Base-by-base conservation (phyloP, 2,329 filamentous ascomycete species). In the Emergomyces africanus region DNA sequence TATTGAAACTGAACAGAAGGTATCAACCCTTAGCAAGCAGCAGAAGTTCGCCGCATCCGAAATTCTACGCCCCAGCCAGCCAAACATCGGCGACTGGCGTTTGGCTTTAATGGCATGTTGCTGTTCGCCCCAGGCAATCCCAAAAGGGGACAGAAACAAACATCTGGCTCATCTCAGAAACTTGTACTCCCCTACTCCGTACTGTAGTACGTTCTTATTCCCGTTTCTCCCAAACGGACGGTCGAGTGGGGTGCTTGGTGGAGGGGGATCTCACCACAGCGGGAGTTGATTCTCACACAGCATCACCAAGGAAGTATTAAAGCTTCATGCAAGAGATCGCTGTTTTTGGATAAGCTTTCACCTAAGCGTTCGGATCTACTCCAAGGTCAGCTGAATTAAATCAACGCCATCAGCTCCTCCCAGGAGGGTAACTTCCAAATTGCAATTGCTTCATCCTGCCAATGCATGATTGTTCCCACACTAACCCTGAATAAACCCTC, bases 311-410 rank as follows among this genome's bases (percentile, higher is more conserved):
- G 28, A n/a, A n/a, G 28, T 1, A 33, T 33, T 9, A 51, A 10
- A 51, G 49, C 25, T 51, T 35, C 15, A 51, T 30, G 46, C 46
- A 30, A 5, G 46, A 49, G 49, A 35, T 51, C 9, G 49, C 49
- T 51, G 28, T 54, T 23, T 54, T 54, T 12, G 51, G 51, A 39
- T 57, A 50, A 57, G 56, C 56, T 58, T 53, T 50, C 33, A 23
- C 44, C 57, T 18, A 53, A 30, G 28, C 28, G 48, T 41, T 20
- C 3, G 14, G 57, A 58, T 58, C 57, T 46, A 30, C 57, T 58
- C 57, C 42, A 25, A 35, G 48, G 57, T 58, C 57, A 58, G 57
- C 57, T 58, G 30, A 55, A 15, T 18, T 6, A 8, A 18, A n/a
- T 39, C 54, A 33, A 55, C 54, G 54, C 54, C 54, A 55, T 55